These are phyloP conservation scores for Fraxinus xanthoxyloides DNA, from an alignment of 305 asterid genomes.

Conservation along the genomic window DNA sequence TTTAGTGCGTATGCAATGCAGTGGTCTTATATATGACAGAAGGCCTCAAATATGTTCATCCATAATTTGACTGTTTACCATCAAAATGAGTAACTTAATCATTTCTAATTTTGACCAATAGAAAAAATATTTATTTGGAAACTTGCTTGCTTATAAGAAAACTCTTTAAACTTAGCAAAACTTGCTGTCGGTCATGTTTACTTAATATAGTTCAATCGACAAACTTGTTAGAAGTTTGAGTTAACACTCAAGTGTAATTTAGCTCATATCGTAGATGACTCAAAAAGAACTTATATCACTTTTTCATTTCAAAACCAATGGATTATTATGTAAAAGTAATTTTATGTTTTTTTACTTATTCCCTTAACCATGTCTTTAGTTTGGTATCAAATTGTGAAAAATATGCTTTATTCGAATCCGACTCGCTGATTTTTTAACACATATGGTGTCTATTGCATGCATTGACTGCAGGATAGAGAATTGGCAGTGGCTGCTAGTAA, in stretches of 20 bases:
- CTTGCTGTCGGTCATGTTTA: not conserved
- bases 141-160: not conserved
- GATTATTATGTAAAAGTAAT: not conserved
- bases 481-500: constrained; percentile 67
- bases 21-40: not conserved
- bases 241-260: not conserved
- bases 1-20: not conserved
- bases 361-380: not conserved
- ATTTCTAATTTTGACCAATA: not conserved
- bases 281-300: not conserved
- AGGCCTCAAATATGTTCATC: not conserved
- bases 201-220: not conserved
- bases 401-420: not conserved
- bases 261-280: not conserved
- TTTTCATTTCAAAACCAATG: not conserved
- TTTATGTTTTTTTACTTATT: not conserved
- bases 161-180: not conserved
- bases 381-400: not conserved
- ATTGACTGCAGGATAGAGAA: constrained; percentile 59
- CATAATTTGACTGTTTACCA: not conserved
- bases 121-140: not conserved
- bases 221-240: not conserved
- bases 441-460: not conserved
- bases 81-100: not conserved
- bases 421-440: not conserved